Base-by-base conservation (phyloP, 2,329 filamentous ascomycete genomes). In the Ceratocystis eucalypticola region DNA sequence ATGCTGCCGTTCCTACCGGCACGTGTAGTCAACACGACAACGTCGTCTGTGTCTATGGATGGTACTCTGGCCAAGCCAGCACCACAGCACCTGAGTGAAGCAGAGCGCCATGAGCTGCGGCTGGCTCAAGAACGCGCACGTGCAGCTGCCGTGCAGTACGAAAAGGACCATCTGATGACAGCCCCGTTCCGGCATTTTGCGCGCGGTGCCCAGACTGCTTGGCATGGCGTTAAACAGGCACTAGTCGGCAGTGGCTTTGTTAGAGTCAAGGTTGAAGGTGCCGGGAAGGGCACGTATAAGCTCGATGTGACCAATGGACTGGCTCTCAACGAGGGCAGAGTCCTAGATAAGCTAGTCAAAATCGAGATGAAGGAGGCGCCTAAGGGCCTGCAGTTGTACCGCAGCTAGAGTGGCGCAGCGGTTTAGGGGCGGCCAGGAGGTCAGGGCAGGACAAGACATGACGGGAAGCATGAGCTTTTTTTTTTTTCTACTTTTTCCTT, bases 241-340 rank as follows among this genome's bases (percentile, higher is more conserved):
- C 77, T 84, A 72, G 81, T 80, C 17, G 78, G 82, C 65, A 81
- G 82, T 66, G 84, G 84, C 0, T 85, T 84, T 68, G 76, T 79
- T 48, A 76, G 77, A 66, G 75, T 87, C 62, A 73, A 72, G 64
- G 74, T 84, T 15, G 53, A 62, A 61, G 64, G 41, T 17, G 53
- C 57, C 25, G 75, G 80, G 10, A 79, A 76, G 20, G 72, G 75
- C 44, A 73, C 74, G 64, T 84, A 82, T 72, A 86, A 84, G 75
- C 72, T 87, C 25, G 84, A 86, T 70, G 76, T 85, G 17, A 77
- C 76, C 2, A 78, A 78, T 48, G 83, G 82, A 0, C 85, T 82
- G 76, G 81, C 81, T 25, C 76, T 85, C 62, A 84, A 87, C 50
- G 77, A 80, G 3, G 85, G 85, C 55, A 77, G 76, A 65, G 82